Conservation (phyloP, 768 basidiomycete species). For the Cystofilobasidium capitatum region DNA sequence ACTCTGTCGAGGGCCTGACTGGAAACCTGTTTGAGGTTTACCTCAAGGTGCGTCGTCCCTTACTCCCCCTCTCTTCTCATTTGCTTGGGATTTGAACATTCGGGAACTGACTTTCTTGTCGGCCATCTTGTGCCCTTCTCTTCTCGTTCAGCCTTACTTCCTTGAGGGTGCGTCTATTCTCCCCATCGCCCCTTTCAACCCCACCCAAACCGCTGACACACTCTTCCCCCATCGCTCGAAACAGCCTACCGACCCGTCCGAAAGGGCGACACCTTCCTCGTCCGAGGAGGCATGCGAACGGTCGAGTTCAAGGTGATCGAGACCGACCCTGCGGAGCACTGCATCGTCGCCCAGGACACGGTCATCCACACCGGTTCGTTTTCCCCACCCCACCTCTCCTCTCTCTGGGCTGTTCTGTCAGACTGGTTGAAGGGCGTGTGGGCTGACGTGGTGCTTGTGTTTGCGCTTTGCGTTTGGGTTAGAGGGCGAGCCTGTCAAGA, state of each 20-base stretch:
- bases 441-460: neutral
- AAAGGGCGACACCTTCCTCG: conserved; percentile 98
- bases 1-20: conserved; percentile 89
- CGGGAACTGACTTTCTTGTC: neutral
- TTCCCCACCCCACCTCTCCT: neutral
- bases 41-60: conserved; percentile 46
- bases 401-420: too few species aligned
- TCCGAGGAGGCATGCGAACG: conserved; percentile 94
- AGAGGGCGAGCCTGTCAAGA: conserved; percentile 98
- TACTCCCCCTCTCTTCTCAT: neutral
- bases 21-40: conserved; percentile 99
- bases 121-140: neutral
- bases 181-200: neutral
- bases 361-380: conserved; percentile 68
- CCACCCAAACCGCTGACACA: neutral
- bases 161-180: conserved; percentile 57
- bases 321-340: conserved; percentile 94
- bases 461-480: neutral
- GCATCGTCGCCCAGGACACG: conserved; percentile 98
- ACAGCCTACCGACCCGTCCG: conserved; percentile 85
- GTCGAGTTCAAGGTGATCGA: conserved; percentile 99
- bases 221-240: conserved; percentile 13
- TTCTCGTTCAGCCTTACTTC: conserved; percentile 65
- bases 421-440: too few species aligned
- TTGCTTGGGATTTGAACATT: too few species aligned